A percentile compares a stretch with the other conserved stretches of the same genome.
These are phyloP conservation scores for Gaillardinia entomophila DNA, from an alignment of 805 yeast genomes.

Conservation along the genomic window DNA sequence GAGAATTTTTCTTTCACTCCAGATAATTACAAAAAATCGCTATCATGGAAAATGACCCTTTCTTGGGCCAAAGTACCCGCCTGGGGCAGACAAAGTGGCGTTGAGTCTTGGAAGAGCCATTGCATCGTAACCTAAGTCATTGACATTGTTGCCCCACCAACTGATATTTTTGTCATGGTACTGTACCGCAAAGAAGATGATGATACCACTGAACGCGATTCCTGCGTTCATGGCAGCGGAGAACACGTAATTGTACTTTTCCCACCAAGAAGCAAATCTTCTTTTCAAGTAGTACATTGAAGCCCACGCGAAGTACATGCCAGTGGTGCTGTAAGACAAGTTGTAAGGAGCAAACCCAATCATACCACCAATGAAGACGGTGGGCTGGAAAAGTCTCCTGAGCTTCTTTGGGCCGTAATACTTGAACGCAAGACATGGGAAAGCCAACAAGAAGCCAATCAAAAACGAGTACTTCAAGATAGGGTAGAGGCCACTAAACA, in stretches of 20 bases:
- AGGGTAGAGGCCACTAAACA: slow-evolving; percentile 27
- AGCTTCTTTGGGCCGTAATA: slow-evolving; percentile 10
- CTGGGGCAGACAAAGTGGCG: slow-evolving; percentile 17
- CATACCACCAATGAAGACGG: slow-evolving; percentile 6
- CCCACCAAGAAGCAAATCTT: slow-evolving; percentile 6
- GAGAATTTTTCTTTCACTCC: no score
- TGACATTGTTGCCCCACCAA: slow-evolving; percentile 20
- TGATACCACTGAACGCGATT: slow-evolving; percentile 3
- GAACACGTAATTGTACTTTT: slow-evolving; percentile 8
- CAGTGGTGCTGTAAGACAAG: slow-evolving; percentile 6
- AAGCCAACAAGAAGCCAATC: slow-evolving; percentile 16
- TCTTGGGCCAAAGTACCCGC: slow-evolving; percentile 35
- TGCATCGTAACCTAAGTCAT: slow-evolving; percentile 10
- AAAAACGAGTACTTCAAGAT: slow-evolving; percentile 27
- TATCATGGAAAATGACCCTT: slow-evolving; percentile 19
- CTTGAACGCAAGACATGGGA: slow-evolving; percentile 16
- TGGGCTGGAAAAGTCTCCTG: slow-evolving; percentile 7
- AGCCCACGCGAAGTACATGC: slow-evolving; percentile 3
- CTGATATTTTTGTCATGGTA: slow-evolving; percentile 5
- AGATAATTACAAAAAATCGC: no score
- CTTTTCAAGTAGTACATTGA: slow-evolving; percentile 5
- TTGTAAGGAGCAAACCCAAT: slow-evolving; percentile 7
- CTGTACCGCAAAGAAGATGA: slow-evolving; percentile 8
- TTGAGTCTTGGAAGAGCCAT: slow-evolving; percentile 4
- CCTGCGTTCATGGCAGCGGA: slow-evolving; percentile 7